Base-by-base conservation (phyloP, 345 rosid species). In the Bruguiera parviflora region DNA sequence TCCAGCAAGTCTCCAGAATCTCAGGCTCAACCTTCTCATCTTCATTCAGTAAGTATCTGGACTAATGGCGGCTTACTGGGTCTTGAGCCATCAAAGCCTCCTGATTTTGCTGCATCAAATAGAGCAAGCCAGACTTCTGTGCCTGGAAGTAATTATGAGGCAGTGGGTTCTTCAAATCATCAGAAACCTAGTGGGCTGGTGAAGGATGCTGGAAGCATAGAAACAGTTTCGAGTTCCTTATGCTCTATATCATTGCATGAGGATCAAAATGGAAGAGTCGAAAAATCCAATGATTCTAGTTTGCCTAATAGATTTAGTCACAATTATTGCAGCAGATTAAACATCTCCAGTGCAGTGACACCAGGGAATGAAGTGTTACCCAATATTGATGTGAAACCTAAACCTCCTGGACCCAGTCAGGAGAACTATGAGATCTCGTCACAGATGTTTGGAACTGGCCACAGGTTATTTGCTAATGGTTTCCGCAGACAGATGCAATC, bases 61-160 rank as follows among this genome's bases (percentile, higher is more conserved):
- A 94, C 97, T 71, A 94, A 94, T 68, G 97, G 99, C 24, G 86
- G 96, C 59, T 86, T 94, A 57, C 81, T 94, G 58, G 98, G 98
- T 68, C 97, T 91, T 69, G 77, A 85, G 58, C 98, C 98, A 65
- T 87, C 92, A 37, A 94, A 89, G 69, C 99, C 99, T 75, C 93
- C 96, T 69, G 93, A 84, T 79, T 88, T 91, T 77, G 79, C 91
- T 66, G 78, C 59, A 73, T 80, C 92, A 67, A 83, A 53, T 49
- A 65, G 81, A 31, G 66, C 46, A 43, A 69, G 67, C 73, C 74
- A 67, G 67, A 77, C 79, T 71, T 53, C 64, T 67, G 52, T 56
- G 53, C 58, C 73, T 18, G 67, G 70, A 78, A 77, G 59, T 70
- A 67, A 69, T 33, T 29, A 13, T 66, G 84, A 75, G 63, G 70